Percentiles rank a stretch among this genome's conserved stretches.
phyloP scores from a whole-genome alignment of 371 early-diverging fungal genomes.

The Funneliformis caledonium region DNA sequence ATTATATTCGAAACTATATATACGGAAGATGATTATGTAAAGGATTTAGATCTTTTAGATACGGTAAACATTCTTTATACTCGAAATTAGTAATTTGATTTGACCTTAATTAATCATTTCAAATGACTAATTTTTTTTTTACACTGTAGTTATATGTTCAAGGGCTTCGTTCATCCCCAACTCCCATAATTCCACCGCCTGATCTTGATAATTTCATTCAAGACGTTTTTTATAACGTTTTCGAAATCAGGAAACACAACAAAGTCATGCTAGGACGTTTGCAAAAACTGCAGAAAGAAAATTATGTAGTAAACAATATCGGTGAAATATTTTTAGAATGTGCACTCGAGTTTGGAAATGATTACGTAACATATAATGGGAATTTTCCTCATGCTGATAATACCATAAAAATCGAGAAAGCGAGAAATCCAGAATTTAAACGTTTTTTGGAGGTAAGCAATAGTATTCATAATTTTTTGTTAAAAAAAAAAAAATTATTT shows the following conservation, averaged over 20 bases:
- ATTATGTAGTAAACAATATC: slow-evolving; percentile 74
- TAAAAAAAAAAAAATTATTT: neutral
- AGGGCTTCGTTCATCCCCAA: slow-evolving; percentile 8
- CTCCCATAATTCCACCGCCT: slow-evolving; percentile 60
- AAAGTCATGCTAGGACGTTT: slow-evolving; percentile 66
- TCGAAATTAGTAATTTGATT: neutral
- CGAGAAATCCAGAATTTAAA: slow-evolving; percentile 66
- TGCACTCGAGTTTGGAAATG: slow-evolving; percentile 68
- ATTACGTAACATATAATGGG: slow-evolving; percentile 87
- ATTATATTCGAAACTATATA: slow-evolving; percentile 89
- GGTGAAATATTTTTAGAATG: slow-evolving; percentile 85
- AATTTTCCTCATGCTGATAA: slow-evolving; percentile 85
- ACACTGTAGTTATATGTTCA: slow-evolving; percentile 22
- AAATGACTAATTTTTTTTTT: neutral
- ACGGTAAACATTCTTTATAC: slow-evolving; percentile 54
- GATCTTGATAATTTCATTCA: slow-evolving; percentile 69
- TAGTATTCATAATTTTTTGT: neutral
- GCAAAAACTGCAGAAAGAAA: slow-evolving; percentile 70
- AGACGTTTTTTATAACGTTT: slow-evolving; percentile 83
- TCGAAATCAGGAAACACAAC: slow-evolving; percentile 74
- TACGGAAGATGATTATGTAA: slow-evolving; percentile 88
- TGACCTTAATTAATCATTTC: neutral
- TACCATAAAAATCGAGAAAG: slow-evolving; percentile 76
- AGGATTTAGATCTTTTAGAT: slow-evolving; percentile 75
- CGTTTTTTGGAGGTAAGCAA: slow-evolving; percentile 70